Base-by-base conservation (phyloP, 1,284 basidiomycete genomes). In the Sporisorium sorghi region DNA sequence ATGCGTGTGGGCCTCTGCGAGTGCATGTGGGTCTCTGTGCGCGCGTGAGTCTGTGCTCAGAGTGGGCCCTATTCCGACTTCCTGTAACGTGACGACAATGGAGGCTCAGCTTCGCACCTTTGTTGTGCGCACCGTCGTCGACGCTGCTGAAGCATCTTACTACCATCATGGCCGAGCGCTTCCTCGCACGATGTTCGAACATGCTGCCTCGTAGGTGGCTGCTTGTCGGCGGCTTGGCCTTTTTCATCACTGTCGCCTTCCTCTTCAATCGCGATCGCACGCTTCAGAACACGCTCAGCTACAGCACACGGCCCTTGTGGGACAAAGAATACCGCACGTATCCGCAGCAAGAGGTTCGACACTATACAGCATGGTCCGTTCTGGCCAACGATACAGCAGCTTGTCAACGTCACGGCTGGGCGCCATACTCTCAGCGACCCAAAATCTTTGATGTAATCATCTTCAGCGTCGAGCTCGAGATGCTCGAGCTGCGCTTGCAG, bases 401-500 rank as follows among this genome's bases (percentile, higher is more conserved):
- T 17, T 90, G 90, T 77, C 57, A 72, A 21, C 78, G 90, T 23
- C 90, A 91, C 73, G 88, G 88, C 24, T 90, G 89, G 89, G 72
- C 84, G 14, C 30, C 59, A 15, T 62, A 55, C 12, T 12, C 42
- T 3, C 35, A 56, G 15, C 43, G 44, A 40, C 54, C 48, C n/a
- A 54, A 43, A 33, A 40, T 76, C 21, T 51, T 65, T 26, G 63
- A 76, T 56, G 64, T 60, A 10, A 61, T 60, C 48, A 60, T 82
- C 46, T 61, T 79, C 50, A 75, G 87, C 83, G 89, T 88, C 63
- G 90, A 91, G 83, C 85, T 91, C 32, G 90, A 91, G 80, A 84
- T 91, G 59, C 84, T 91, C 51, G 90, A 91, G 81, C 88, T 91
- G 58, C 87, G 91, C 6, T 85, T 91, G 83, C 86, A 89, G 83